Percentiles rank a stretch among this genome's conserved stretches.
Evolutionary conservation across 805 yeast species (phyloP).

Genomic region (Barnettozyma sp.): DNA sequence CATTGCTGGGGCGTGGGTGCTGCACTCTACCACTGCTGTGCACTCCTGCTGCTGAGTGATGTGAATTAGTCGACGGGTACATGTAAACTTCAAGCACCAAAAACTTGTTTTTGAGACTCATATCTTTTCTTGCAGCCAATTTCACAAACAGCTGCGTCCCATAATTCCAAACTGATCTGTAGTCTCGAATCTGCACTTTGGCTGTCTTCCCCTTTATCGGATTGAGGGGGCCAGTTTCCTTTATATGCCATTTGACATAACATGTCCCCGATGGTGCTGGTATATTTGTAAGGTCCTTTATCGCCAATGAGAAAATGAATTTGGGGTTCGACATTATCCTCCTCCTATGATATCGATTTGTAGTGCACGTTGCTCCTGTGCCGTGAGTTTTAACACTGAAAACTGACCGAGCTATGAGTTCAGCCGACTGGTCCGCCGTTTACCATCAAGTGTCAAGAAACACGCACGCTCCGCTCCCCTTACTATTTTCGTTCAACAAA

Average conservation of each 20-base stretch:
- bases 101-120: slow-evolving; percentile 29
- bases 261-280: slow-evolving; percentile 74
- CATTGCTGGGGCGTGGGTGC: not conserved
- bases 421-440: too few relatives aligned
- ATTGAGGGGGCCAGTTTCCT: slow-evolving; percentile 37
- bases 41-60: not conserved
- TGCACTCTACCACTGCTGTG: not conserved
- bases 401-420: too few relatives aligned
- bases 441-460: too few relatives aligned
- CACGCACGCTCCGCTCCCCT: too few relatives aligned
- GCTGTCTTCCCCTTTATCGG: slow-evolving; percentile 40
- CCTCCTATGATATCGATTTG: too few relatives aligned
- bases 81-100: slow-evolving; percentile 39
- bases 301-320: slow-evolving; percentile 51
- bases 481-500: too few relatives aligned
- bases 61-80: slow-evolving; percentile 21
- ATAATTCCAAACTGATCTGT: slow-evolving; percentile 46
- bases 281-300: slow-evolving; percentile 71
- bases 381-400: too few relatives aligned
- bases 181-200: slow-evolving; percentile 39
- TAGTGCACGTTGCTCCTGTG: too few relatives aligned
- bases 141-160: slow-evolving; percentile 31
- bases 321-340: slow-evolving; percentile 43
- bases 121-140: slow-evolving; percentile 33
- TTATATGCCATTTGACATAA: slow-evolving; percentile 54